Base-by-base conservation (phyloP, 108 stramenopile species). In the Pseudonitzschia delicatissima region DNA sequence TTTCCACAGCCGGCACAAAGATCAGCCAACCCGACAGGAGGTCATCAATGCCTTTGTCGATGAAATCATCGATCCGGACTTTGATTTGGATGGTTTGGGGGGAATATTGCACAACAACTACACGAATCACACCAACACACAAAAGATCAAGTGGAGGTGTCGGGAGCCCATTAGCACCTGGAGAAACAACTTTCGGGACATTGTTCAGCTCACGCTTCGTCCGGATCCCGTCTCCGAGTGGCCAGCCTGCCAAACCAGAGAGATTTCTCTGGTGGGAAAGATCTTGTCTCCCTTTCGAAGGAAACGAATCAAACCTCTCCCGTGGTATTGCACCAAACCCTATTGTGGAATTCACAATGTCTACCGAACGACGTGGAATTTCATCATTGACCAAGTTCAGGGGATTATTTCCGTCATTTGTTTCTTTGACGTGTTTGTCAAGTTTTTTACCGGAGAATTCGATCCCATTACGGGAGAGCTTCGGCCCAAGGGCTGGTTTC, bases 371-470 rank as follows among this genome's bases (percentile, higher is more conserved):
- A 34, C 73, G 15, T n/a, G 65, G 35, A 70, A 76, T 15, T 77
- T 81, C 23, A 3, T 86, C 40, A 40, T 86, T 18, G 60, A 76
- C 39, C 67, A 77, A 42, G 72, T 83, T 45, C 31, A 78, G 23
- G 65, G 79, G 18, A 59, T 88, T 17, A 52, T 83, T 27, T 85
- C 80, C 26, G 49, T 81, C 45, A 57, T 88, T 20, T 82, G 55
- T 58, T 88, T 87, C 58, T 49, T 86, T 33, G 87, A 89, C 74
- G 88, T 93, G 9, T 90, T 90, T 59, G 76, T 93, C 18, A 82
- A 74, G 33, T 93, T 93, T 64, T 90, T 87, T 62, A 93, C 92
- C 7, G 92, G 92, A 8, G 85, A 87, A 44, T 48, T 87, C 35
- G 74, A 80, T 36, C 27, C 73, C 13, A 47, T 65, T 6, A 80